Percentiles rank a stretch among this genome's conserved stretches.
These are phyloP conservation scores for Trametes maxima DNA, from an alignment of 768 basidiomycete species.

Conservation along the genomic window DNA sequence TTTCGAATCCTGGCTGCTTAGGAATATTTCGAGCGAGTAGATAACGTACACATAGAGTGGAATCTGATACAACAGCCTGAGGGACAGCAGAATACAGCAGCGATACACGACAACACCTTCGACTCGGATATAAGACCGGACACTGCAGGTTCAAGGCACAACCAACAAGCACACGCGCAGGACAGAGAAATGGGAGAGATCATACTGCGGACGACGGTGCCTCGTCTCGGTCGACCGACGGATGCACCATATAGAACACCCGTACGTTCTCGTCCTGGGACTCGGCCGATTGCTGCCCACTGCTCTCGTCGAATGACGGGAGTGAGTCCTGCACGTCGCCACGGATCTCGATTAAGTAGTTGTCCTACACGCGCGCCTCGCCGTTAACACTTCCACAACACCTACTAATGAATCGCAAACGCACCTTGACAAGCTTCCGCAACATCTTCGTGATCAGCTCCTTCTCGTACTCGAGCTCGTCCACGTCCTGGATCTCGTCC, in stretches of 20 bases:
- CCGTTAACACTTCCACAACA: neutral
- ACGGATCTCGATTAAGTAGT: slow-evolving; percentile 79
- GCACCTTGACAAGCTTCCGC: slow-evolving; percentile 87
- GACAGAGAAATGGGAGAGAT: neutral
- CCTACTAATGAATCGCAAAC: slow-evolving; percentile 15
- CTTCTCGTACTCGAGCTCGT: slow-evolving; percentile 88
- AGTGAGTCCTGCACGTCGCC: slow-evolving; percentile 85
- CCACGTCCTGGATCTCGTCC: slow-evolving; percentile 76
- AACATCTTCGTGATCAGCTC: slow-evolving; percentile 90
- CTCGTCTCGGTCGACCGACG: slow-evolving; percentile 74
- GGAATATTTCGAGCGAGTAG: neutral
- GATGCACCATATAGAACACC: slow-evolving; percentile 90
- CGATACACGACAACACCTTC: slow-evolving; percentile 3
- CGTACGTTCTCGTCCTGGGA: slow-evolving; percentile 57
- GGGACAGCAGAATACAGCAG: slow-evolving; percentile 19
- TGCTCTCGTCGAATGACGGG: slow-evolving; percentile 63
- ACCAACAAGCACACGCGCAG: neutral
- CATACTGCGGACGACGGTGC: slow-evolving; percentile 38
- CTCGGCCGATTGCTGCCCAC: slow-evolving; percentile 50
- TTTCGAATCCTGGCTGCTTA: too few species aligned
- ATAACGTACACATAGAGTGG: neutral
- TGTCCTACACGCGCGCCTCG: slow-evolving; percentile 55
- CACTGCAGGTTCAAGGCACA: neutral
- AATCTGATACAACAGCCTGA: neutral
- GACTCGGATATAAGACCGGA: neutral